These are phyloP conservation scores for Vigna reflexopilosa DNA, from an alignment of 306 rosid genomes.

Conservation along the genomic window DNA sequence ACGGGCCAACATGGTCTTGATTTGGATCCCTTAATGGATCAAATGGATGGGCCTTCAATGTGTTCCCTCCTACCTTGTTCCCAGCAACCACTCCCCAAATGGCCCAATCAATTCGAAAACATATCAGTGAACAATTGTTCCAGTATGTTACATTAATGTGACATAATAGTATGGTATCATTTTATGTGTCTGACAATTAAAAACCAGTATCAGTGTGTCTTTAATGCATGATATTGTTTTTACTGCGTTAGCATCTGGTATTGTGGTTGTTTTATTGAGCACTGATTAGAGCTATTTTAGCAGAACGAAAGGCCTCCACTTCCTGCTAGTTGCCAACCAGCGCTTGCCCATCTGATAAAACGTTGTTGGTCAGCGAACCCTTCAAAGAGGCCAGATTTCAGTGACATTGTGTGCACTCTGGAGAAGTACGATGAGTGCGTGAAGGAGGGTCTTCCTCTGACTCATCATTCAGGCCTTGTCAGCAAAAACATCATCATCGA, in stretches of 20 bases:
- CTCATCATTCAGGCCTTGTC: constrained; percentile 76
- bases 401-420: constrained; percentile 78
- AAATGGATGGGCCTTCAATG: background rate
- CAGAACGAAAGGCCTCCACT: constrained; percentile 98
- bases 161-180: background rate
- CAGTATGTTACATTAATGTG: background rate
- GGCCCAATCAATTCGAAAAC: background rate
- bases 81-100: background rate
- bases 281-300: constrained; percentile 18
- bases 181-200: too few species aligned
- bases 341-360: constrained; percentile 89
- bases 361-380: constrained; percentile 96
- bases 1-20: background rate
- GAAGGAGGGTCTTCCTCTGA: constrained; percentile 97
- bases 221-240: too few species aligned
- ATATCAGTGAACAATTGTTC: background rate
- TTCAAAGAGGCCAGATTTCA: constrained; percentile 92
- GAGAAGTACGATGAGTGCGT: constrained; percentile 93
- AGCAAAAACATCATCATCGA: constrained; percentile 68
- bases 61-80: background rate
- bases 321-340: constrained; percentile 96
- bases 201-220: too few species aligned
- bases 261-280: background rate
- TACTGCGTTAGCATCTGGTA: too few species aligned
- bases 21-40: background rate